Evolutionary conservation across 1,139 yeast genomes (phyloP).

Genomic region (Pichia cactophila): DNA sequence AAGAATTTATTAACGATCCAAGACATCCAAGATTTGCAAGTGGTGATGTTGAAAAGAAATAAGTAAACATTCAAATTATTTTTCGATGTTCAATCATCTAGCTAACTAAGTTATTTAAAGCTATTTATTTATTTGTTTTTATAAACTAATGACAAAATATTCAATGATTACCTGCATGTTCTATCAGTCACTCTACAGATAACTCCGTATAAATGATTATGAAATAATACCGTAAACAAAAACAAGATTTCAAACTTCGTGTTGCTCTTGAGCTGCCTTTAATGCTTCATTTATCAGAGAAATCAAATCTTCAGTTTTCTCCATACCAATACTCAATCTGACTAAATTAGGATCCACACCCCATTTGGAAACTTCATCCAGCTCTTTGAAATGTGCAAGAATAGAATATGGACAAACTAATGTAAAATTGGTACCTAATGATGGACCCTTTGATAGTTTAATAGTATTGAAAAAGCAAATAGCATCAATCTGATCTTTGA

Average conservation of each 20-base stretch:
- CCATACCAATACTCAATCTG: slow-evolving; percentile 80
- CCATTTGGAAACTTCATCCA: slow-evolving; percentile 75
- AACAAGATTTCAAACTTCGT: slow-evolving; percentile 16
- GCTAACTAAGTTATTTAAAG: slow-evolving; percentile 1
- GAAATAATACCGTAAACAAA: background rate
- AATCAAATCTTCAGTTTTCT: slow-evolving; percentile 48
- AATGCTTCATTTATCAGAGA: slow-evolving; percentile 52
- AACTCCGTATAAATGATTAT: too few relatives aligned
- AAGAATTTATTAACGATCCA: slow-evolving; percentile 69
- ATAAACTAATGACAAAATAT: slow-evolving; percentile 6
- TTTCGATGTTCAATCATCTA: slow-evolving; percentile 4
- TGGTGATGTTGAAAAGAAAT: slow-evolving; percentile 40
- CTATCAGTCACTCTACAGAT: too few relatives aligned
- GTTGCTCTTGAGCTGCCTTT: slow-evolving; percentile 44
- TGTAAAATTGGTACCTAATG: slow-evolving; percentile 89
- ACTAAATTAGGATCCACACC: slow-evolving; percentile 79
- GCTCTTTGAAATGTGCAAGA: slow-evolving; percentile 78
- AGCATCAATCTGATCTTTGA: slow-evolving; percentile 61
- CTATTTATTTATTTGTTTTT: slow-evolving; percentile 2
- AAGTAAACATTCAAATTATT: slow-evolving; percentile 9
- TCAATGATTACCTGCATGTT: slow-evolving; percentile 7
- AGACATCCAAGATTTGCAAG: slow-evolving; percentile 63
- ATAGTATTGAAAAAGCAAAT: slow-evolving; percentile 67
- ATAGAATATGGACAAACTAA: slow-evolving; percentile 88
- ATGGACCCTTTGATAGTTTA: slow-evolving; percentile 82